phyloP scores from a whole-genome alignment of 495 filamentous ascomycete species.

The Articulospora tetracladia region DNA sequence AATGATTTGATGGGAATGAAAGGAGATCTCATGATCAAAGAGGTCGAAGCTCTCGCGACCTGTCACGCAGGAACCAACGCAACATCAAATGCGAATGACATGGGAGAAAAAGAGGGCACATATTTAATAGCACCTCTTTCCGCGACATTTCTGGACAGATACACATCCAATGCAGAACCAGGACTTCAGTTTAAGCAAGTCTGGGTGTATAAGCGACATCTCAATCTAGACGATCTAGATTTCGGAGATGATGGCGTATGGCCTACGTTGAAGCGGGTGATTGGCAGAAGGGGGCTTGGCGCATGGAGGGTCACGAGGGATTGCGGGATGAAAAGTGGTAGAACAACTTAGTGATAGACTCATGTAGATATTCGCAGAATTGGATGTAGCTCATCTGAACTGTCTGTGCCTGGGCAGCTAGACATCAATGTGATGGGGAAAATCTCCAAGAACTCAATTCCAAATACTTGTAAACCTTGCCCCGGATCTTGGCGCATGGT shows the following conservation, averaged over 20 bases:
- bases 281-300: conserved; percentile 75
- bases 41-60: conserved; percentile 52
- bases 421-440: too few relatives aligned
- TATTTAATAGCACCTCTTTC: conserved; percentile 72
- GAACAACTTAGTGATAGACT: background rate
- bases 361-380: background rate
- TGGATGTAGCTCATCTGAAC: background rate
- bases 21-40: conserved; percentile 53
- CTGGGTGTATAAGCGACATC: conserved; percentile 69
- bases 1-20: conserved; percentile 79
- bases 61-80: conserved; percentile 40
- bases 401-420: background rate
- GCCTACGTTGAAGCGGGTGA: conserved; percentile 66
- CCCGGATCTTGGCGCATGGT: background rate
- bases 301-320: conserved; percentile 70
- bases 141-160: conserved; percentile 66
- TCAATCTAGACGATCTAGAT: conserved; percentile 93
- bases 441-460: background rate
- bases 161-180: conserved; percentile 38
- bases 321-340: conserved; percentile 12
- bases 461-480: background rate
- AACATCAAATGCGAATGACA: conserved; percentile 35
- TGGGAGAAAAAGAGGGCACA: conserved; percentile 43
- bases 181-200: conserved; percentile 57
- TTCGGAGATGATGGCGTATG: conserved; percentile 79